Evolutionary conservation across 2,329 filamentous ascomycete genomes (phyloP).

Genomic region (Saccharata proteae): DNA sequence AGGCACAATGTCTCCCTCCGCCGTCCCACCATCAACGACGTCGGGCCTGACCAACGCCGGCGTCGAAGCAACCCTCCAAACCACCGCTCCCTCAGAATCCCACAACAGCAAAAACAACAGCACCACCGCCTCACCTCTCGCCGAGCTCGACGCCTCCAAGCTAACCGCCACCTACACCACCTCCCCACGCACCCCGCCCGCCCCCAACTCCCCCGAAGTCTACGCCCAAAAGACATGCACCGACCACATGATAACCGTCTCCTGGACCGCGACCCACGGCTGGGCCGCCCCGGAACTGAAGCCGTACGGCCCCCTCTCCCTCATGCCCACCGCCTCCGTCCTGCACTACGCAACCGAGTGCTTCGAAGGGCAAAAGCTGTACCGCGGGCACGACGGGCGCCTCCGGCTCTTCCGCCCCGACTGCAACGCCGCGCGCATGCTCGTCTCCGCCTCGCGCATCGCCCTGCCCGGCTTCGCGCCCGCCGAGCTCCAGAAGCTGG

Average conservation of each 20-base stretch:
- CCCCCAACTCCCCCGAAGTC: constrained; percentile 27
- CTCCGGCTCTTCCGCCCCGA: constrained; percentile 68
- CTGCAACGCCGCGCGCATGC: constrained; percentile 56
- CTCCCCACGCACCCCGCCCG: constrained; percentile 30
- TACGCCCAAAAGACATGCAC: constrained; percentile 41
- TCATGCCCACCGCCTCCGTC: constrained; percentile 70
- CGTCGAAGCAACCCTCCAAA: constrained; percentile 15
- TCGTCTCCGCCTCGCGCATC: constrained; percentile 46
- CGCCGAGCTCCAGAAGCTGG: constrained; percentile 59
- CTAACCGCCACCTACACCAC: constrained; percentile 29
- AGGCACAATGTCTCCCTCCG: constrained; percentile 3
- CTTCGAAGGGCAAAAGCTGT: constrained; percentile 75
- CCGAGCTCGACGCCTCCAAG: constrained; percentile 32
- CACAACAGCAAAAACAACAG: constrained; percentile 12
- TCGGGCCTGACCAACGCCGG: constrained; percentile 23
- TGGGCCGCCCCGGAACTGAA: constrained; percentile 64
- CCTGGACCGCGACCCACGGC: constrained; percentile 53
- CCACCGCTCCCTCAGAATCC: constrained; percentile 5
- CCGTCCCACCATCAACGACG: constrained; percentile 15
- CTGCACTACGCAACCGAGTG: constrained; percentile 87
- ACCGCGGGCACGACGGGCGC: constrained; percentile 55
- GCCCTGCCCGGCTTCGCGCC: constrained; percentile 64
- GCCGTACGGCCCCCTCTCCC: constrained; percentile 63
- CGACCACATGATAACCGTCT: constrained; percentile 77
- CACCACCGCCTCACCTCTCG: constrained; percentile 16